Base-by-base conservation (phyloP, 306 rosid genomes). In the Pachyrhizus erosus region DNA sequence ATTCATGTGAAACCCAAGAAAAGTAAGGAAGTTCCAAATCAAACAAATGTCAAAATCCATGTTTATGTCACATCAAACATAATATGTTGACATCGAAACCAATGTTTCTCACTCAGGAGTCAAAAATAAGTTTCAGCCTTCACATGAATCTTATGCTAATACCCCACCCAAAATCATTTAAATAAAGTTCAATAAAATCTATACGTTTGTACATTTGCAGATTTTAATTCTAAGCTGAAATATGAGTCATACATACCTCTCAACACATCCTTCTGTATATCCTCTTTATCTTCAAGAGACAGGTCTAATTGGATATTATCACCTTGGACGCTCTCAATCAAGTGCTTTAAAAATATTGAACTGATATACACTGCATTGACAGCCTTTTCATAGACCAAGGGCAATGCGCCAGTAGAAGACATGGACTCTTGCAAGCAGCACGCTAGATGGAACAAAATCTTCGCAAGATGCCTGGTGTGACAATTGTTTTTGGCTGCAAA, bases 401-500 rank as follows among this genome's bases (percentile, higher is more conserved):
- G 86, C 29, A 90, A 81, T 31, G 79, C 91, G 71, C 88, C 97
- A 70, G 94, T 77, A 62, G 86, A 69, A 83, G 97, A 90, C 86
- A 88, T 81, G 79, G 87, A 90, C 80, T 93, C 97, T 82, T 94
- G 96, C 87, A 96, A 90, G 84, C 88, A 90, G 91, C 94, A 58
- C 24, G 94, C 92, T 81, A 96, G 79, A 83, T 93, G 98, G 88
- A 91, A 89, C 87, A 96, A 88, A 90, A 96, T 84, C 90, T 96
- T 96, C 7, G 97, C 91, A 72, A 96, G 98, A 87, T 96, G 98
- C 87, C 92, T 92, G 61, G 99, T 93, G 60, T 77, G 78, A 61
- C 52, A 75, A 84, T 93, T 96, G 88, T 96, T 96, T 87, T 85
- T 89, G 0, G 88, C 99, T 96, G 98, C 84, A 89, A 57, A 77